A percentile compares a stretch with the other conserved stretches of the same genome.
phyloP scores from a whole-genome alignment of 805 yeast genomes.

The Candida montana region DNA sequence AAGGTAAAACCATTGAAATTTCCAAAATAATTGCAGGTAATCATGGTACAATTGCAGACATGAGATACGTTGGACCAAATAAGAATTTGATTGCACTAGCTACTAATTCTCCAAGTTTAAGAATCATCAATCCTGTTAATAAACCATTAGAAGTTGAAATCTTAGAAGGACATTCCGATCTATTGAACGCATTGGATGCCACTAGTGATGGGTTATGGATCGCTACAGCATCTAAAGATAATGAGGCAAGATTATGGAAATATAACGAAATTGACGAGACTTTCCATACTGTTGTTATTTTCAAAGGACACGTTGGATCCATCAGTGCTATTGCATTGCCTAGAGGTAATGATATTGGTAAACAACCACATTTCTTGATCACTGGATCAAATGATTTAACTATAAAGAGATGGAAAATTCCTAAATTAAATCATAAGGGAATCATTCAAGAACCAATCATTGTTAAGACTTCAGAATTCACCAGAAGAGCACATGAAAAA shows the following conservation, averaged over 20 bases:
- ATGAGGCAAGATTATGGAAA: slow-evolving; percentile 79
- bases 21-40: slow-evolving; percentile 74
- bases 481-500: slow-evolving; percentile 95
- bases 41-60: slow-evolving; percentile 92
- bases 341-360: slow-evolving; percentile 17
- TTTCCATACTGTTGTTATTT: slow-evolving; percentile 49
- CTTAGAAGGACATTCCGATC: slow-evolving; percentile 78
- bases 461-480: slow-evolving; percentile 68
- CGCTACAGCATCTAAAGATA: slow-evolving; percentile 88
- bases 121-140: slow-evolving; percentile 62
- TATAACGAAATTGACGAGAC: slow-evolving; percentile 40
- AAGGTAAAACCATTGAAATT: slow-evolving; percentile 34
- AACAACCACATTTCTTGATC: slow-evolving; percentile 59
- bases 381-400: slow-evolving; percentile 91
- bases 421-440: slow-evolving; percentile 54
- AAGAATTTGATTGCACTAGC: slow-evolving; percentile 68
- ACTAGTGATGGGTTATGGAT: slow-evolving; percentile 83
- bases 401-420: slow-evolving; percentile 79
- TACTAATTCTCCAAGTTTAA: slow-evolving; percentile 85
- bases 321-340: slow-evolving; percentile 81
- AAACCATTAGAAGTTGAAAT: slow-evolving; percentile 56
- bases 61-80: slow-evolving; percentile 67
- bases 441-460: slow-evolving; percentile 19
- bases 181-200: slow-evolving; percentile 74
- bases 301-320: slow-evolving; percentile 83